Base-by-base conservation (phyloP, 2,329 filamentous ascomycete genomes). In the Penicillium griseofulvum region DNA sequence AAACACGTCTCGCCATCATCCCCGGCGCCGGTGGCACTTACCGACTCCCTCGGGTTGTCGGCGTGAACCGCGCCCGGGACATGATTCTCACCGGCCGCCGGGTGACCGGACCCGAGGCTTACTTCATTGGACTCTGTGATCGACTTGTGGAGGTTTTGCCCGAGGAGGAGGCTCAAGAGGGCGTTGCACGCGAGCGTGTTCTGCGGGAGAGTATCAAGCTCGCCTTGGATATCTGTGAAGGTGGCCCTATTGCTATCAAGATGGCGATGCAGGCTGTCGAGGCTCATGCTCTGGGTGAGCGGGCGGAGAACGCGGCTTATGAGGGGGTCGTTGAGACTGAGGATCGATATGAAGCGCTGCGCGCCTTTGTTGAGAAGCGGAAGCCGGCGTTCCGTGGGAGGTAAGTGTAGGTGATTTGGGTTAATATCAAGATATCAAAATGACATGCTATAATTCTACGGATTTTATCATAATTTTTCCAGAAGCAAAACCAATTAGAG, bases 11-110 rank as follows among this genome's bases (percentile, higher is more conserved):
- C 2, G 94, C 89, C 53, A 99, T 99, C 71, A 89, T 99, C 61
- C 94, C 94, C 3, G 94, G 94, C 56, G 94, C 93, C 2, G 94
- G 94, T 41, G 94, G 93, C 57, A 97, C 93, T 1, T 90, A 91
- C 74, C 87, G 94, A 10, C 85, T 99, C 0, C 91, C 91, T 1
- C 83, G 82, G 9, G 76, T 99, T 19, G 87, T 99, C 61, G 94
- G 94, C 5, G 77, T 88, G 24, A 80, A 82, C 26, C 86, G 91
- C 52, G 94, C 94, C n/a, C 83, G 92, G 48, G 93, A 99, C 73
- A 78, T 97, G 66, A 88, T 97, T 49, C 80, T 97, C 9, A 97
- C 93, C 0, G 94, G 94, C 3, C 84, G 94, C n/a, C 82, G 91
- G 41, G 89, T 99, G 12, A 81, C 82, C 9, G 93, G 86, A 0